phyloP scores from a whole-genome alignment of 306 rosid genomes.

The Acacia melanoxylon region DNA sequence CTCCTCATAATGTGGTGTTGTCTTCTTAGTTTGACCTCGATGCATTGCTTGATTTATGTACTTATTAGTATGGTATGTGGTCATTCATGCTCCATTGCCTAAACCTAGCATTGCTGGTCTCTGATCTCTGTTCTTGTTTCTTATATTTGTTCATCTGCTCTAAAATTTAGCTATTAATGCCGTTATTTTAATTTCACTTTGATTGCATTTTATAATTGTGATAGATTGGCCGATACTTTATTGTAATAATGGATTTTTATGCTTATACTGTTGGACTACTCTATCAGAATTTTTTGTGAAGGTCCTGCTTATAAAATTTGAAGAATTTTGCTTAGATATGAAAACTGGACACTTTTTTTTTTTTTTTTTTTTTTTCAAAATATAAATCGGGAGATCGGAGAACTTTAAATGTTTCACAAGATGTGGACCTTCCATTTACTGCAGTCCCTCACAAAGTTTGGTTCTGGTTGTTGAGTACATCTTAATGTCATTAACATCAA shows the following conservation, averaged over 20 bases:
- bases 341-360: background rate
- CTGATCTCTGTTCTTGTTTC: conserved; percentile 25
- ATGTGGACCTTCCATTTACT: conserved; percentile 25
- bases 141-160: background rate
- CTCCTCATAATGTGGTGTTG: conserved; percentile 96
- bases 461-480: conserved; percentile 19
- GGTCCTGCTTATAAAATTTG: background rate
- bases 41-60: conserved; percentile 83
- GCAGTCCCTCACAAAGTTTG: conserved; percentile 14
- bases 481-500: conserved; percentile 12
- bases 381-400: conserved; percentile 6
- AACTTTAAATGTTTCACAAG: conserved; percentile 1
- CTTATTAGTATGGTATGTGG: conserved; percentile 85
- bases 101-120: conserved; percentile 9
- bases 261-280: conserved; percentile 13
- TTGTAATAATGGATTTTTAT: background rate
- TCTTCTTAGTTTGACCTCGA: conserved; percentile 88
- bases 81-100: conserved; percentile 18
- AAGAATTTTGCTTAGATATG: conserved; percentile 8
- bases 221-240: conserved; percentile 5
- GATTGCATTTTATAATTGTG: conserved; percentile 16
- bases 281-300: conserved; percentile 5
- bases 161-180: background rate
- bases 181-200: background rate
- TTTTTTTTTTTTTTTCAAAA: background rate